Percentiles rank a stretch among this genome's conserved stretches.
These are phyloP conservation scores for Inga oerstediana DNA, from an alignment of 306 rosid species.

Conservation along the genomic window DNA sequence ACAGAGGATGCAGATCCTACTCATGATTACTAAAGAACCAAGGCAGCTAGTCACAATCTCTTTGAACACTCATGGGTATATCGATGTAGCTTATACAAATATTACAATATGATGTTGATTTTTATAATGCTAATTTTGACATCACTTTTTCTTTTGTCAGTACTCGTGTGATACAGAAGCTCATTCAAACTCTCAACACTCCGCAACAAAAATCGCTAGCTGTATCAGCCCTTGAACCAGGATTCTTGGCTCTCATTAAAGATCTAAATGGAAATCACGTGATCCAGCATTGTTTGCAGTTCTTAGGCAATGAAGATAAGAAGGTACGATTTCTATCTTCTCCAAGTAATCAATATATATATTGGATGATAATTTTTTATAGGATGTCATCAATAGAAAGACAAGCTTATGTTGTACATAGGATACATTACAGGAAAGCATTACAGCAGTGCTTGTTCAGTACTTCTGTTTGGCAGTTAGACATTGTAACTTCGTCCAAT, in stretches of 20 bases:
- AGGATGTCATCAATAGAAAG: slow-evolving; percentile 3
- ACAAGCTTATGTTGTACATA: slow-evolving; percentile 1
- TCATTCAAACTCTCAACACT: slow-evolving; percentile 64
- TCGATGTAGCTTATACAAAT: neutral
- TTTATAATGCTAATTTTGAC: slow-evolving; percentile 8
- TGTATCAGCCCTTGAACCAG: slow-evolving; percentile 59
- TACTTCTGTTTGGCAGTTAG: neutral
- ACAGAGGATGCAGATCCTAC: slow-evolving; percentile 51
- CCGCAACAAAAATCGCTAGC: slow-evolving; percentile 48
- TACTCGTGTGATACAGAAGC: slow-evolving; percentile 66
- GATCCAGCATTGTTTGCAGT: slow-evolving; percentile 63
- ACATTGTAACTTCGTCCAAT: slow-evolving; percentile 8
- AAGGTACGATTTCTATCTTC: slow-evolving; percentile 40
- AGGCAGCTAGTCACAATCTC: slow-evolving; percentile 58
- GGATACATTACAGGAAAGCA: slow-evolving; percentile 15
- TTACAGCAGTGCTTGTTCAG: neutral
- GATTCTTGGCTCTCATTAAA: slow-evolving; percentile 63
- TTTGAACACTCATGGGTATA: slow-evolving; percentile 66
- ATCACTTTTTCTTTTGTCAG: slow-evolving; percentile 37
- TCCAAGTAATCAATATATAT: slow-evolving; percentile 5
- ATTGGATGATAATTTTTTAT: slow-evolving; percentile 4
- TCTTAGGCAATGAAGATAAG: slow-evolving; percentile 54
- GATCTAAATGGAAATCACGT: slow-evolving; percentile 69
- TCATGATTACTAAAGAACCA: slow-evolving; percentile 46
- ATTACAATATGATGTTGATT: slow-evolving; percentile 14